Percentiles rank a stretch among this genome's conserved stretches.
Conservation (phyloP, 2,329 filamentous ascomycete species). For the Clonostachys rosea region DNA sequence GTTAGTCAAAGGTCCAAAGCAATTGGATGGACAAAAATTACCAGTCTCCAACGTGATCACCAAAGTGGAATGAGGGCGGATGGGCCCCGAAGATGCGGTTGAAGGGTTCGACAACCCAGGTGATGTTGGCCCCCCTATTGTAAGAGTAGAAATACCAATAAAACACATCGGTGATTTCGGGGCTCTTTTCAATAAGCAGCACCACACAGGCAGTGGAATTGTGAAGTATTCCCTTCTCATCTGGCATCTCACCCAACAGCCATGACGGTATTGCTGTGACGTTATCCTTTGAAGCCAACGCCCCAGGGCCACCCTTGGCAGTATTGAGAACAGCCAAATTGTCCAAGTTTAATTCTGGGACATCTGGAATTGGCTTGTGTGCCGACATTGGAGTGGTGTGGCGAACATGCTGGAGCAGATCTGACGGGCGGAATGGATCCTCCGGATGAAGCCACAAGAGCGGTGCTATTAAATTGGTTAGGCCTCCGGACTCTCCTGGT, state of each 20-base stretch:
- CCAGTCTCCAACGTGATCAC: slow-evolving; percentile 18
- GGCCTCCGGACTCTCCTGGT: background rate
- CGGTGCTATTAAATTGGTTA: slow-evolving; percentile 12
- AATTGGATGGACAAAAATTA: slow-evolving; percentile 2
- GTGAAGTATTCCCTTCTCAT: slow-evolving; percentile 9
- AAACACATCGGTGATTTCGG: slow-evolving; percentile 14
- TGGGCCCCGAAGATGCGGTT: slow-evolving; percentile 9
- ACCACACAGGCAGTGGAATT: slow-evolving; percentile 19
- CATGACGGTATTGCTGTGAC: slow-evolving; percentile 11
- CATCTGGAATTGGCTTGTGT: slow-evolving; percentile 6
- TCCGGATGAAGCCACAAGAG: slow-evolving; percentile 22
- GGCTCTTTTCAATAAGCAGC: slow-evolving; percentile 12
- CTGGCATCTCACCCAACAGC: slow-evolving; percentile 15
- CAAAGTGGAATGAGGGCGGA: slow-evolving; percentile 11
- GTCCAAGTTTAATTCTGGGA: slow-evolving; percentile 14
- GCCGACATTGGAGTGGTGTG: slow-evolving; percentile 16
- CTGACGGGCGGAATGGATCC: slow-evolving; percentile 19
- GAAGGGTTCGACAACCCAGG: slow-evolving; percentile 16
- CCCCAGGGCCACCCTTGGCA: slow-evolving; percentile 6
- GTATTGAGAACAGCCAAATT: slow-evolving; percentile 16
- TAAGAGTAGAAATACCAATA: slow-evolving; percentile 26
- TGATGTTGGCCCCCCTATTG: slow-evolving; percentile 16
- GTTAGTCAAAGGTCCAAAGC: background rate
- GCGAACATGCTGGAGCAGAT: slow-evolving; percentile 18
- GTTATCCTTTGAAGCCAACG: slow-evolving; percentile 17